Conservation (phyloP, 2,329 filamentous ascomycete species). For the Fusarium bulbicola region DNA sequence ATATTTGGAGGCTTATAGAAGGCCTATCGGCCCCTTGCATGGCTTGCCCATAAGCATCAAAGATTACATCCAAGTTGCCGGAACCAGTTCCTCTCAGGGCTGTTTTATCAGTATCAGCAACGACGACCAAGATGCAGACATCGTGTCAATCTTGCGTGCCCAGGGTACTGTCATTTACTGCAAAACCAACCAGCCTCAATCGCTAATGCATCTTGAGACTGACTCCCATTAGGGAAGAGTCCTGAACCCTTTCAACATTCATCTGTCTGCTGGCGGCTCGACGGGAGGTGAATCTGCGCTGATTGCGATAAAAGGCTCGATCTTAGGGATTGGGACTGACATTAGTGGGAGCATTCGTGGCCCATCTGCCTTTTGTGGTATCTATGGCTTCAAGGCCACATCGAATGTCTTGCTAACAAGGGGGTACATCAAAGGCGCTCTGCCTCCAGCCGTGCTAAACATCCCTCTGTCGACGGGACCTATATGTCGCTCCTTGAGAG, state of each 20-base stretch:
- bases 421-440: constrained; percentile 27
- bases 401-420: constrained; percentile 3
- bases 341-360: constrained; percentile 19
- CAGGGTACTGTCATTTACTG: constrained; percentile 73
- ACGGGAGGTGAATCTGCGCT: constrained; percentile 62
- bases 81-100: constrained; percentile 9
- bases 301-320: constrained; percentile 44
- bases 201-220: constrained; percentile 53
- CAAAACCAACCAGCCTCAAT: constrained; percentile 72
- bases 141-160: constrained; percentile 64
- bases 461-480: constrained; percentile 36
- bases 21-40: constrained; percentile 16
- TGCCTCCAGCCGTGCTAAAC: constrained; percentile 46
- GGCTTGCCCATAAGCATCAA: constrained; percentile 32
- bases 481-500: constrained; percentile 36
- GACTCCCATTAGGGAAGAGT: constrained; percentile 70
- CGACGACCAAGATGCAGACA: constrained; percentile 34
- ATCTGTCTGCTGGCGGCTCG: constrained; percentile 69
- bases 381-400: constrained; percentile 22
- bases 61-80: constrained; percentile 32
- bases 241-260: constrained; percentile 67
- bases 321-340: constrained; percentile 10
- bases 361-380: constrained; percentile 16
- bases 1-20: constrained; percentile 2
- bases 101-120: constrained; percentile 19